phyloP scores from a whole-genome alignment of 371 early-diverging fungal genomes.

The Thermomucor indicae-seudaticae region DNA sequence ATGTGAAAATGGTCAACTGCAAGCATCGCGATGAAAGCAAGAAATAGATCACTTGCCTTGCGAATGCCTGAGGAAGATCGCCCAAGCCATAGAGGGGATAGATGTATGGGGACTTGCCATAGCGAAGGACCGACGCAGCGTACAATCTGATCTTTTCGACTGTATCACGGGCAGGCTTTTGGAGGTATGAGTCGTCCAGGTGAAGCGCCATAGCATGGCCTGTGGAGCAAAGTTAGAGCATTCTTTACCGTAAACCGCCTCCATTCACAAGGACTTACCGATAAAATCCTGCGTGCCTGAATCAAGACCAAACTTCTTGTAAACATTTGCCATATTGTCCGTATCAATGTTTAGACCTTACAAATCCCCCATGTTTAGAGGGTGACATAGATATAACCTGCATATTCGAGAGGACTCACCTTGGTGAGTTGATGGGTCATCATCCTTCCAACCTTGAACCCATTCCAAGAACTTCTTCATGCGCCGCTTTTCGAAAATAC shows the following conservation, averaged over 20 bases:
- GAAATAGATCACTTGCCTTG: slow-evolving; percentile 70
- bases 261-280: slow-evolving; percentile 34
- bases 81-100: slow-evolving; percentile 99
- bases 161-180: slow-evolving; percentile 86
- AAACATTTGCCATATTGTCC: slow-evolving; percentile 83
- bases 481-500: slow-evolving; percentile 95
- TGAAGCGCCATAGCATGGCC: slow-evolving; percentile 98
- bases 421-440: slow-evolving; percentile 80
- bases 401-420: no score
- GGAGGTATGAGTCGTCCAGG: slow-evolving; percentile 91
- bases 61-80: slow-evolving; percentile 99
- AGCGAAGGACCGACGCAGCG: slow-evolving; percentile 89
- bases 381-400: no score
- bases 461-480: slow-evolving; percentile 97
- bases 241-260: not conserved
- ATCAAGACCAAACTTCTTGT: slow-evolving; percentile 90
- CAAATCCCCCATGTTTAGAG: no score
- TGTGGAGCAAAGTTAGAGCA: not conserved
- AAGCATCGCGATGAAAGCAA: no score
- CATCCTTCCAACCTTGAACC: slow-evolving; percentile 79
- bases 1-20: not conserved
- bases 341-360: slow-evolving; percentile 66
- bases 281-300: slow-evolving; percentile 95
- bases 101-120: slow-evolving; percentile 98
- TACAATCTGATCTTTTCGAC: slow-evolving; percentile 94